Evolutionary conservation across 345 rosid genomes (phyloP).

Genomic region (Brassica rapa): DNA sequence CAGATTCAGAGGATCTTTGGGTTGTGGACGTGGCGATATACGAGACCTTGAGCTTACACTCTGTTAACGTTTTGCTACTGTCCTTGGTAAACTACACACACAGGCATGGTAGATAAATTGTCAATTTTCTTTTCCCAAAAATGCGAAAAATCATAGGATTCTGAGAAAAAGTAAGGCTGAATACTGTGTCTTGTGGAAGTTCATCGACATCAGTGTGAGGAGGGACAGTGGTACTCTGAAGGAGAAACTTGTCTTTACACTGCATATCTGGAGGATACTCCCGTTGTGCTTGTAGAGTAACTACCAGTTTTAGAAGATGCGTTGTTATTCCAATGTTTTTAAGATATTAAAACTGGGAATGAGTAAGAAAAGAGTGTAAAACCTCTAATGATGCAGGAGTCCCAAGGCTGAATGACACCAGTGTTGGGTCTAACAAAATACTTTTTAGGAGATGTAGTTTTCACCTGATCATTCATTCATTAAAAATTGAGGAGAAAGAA

Average conservation of each 20-base stretch:
- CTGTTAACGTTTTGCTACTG: constrained; percentile 65
- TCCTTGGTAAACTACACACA: constrained; percentile 74
- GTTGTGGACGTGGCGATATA: constrained; percentile 58
- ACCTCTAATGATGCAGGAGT: constrained; percentile 72
- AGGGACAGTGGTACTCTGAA: constrained; percentile 81
- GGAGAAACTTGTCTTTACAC: constrained; percentile 96
- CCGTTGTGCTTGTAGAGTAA: constrained; percentile 86
- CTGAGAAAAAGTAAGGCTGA: not conserved
- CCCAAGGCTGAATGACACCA: constrained; percentile 81
- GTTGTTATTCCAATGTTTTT: too few relatives aligned
- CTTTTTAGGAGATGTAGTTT: constrained; percentile 97
- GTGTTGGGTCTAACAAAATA: constrained; percentile 97
- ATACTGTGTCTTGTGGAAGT: constrained; percentile 79
- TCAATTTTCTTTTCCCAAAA: not conserved
- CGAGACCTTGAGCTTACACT: constrained; percentile 81
- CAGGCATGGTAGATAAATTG: not conserved
- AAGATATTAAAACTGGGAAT: not conserved
- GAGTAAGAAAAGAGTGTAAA: constrained; percentile 13
- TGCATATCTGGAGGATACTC: constrained; percentile 86
- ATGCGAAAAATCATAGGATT: not conserved
- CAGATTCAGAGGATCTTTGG: constrained; percentile 57
- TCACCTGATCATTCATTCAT: constrained; percentile 53
- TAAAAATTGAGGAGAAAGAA: not conserved
- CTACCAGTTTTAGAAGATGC: constrained; percentile 40
- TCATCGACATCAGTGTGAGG: constrained; percentile 81